phyloP scores from a whole-genome alignment of 345 rosid genomes.

The Gossypium herbaceum region DNA sequence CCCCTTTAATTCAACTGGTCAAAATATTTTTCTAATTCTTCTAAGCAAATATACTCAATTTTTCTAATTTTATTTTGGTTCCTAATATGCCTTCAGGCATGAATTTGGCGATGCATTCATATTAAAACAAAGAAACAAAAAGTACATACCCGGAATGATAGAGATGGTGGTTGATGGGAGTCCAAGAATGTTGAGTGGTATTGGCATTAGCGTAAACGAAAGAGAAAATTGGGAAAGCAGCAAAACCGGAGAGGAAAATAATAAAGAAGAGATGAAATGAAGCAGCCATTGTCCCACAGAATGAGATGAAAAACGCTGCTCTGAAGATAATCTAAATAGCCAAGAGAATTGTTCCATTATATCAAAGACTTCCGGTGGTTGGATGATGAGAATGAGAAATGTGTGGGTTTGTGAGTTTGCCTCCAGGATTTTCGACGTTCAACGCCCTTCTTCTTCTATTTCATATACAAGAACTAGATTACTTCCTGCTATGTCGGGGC shows the following conservation, averaged over 20 bases:
- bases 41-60: too few species aligned
- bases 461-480: too few species aligned
- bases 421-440: too few species aligned
- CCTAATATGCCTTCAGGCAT: not conserved
- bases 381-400: too few species aligned
- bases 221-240: constrained; percentile 13
- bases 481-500: too few species aligned
- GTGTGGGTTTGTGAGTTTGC: too few species aligned
- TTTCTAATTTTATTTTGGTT: too few species aligned
- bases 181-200: constrained; percentile 27
- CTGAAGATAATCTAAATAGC: not conserved
- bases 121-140: not conserved
- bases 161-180: constrained; percentile 74
- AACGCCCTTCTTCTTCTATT: too few species aligned
- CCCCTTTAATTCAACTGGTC: too few species aligned
- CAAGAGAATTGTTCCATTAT: not conserved
- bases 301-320: not conserved
- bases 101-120: not conserved
- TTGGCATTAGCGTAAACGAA: constrained; percentile 22
- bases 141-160: constrained; percentile 60
- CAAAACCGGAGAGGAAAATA: constrained; percentile 8
- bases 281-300: constrained; percentile 11
- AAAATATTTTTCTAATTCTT: too few species aligned
- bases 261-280: constrained; percentile 13
- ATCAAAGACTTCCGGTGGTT: not conserved